These are phyloP conservation scores for Alternaria sp. DNA, from an alignment of 2,329 filamentous ascomycete species.

Conservation along the genomic window DNA sequence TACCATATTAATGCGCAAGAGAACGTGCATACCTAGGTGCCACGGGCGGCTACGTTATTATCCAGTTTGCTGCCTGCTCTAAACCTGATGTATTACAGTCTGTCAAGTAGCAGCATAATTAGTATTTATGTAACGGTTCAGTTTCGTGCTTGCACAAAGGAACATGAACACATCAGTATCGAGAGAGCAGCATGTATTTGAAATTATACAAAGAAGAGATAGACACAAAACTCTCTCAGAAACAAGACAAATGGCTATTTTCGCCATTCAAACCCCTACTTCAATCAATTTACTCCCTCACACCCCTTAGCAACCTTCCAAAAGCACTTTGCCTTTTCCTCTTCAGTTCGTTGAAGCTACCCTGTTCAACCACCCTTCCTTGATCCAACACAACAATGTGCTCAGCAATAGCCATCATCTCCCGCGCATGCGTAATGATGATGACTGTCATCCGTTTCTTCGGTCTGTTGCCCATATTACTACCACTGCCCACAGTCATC, in stretches of 20 bases:
- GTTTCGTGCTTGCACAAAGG: not conserved
- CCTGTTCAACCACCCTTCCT: conserved; percentile 70
- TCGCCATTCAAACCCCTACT: not conserved
- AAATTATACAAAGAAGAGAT: not conserved
- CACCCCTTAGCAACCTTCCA: conserved; percentile 49
- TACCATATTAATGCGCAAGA: not conserved
- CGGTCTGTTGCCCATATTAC: conserved; percentile 20
- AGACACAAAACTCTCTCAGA: not conserved
- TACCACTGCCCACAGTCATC: not conserved
- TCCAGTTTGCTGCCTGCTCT: not conserved
- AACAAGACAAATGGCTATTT: not conserved
- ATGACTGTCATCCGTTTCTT: conserved; percentile 68
- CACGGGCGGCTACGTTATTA: not conserved
- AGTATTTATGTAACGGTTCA: not conserved
- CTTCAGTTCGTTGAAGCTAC: conserved; percentile 67
- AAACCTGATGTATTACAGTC: not conserved
- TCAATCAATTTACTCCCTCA: conserved; percentile 14
- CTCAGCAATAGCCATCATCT: conserved; percentile 87
- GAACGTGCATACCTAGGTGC: not conserved
- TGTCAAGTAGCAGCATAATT: not conserved
- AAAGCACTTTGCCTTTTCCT: conserved; percentile 36
- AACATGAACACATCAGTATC: not conserved
- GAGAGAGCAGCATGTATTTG: not conserved
- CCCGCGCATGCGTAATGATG: conserved; percentile 78
- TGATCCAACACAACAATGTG: conserved; percentile 74